Evolutionary conservation across 495 filamentous ascomycete genomes (phyloP).

Genomic region (Xylaria nigripes): DNA sequence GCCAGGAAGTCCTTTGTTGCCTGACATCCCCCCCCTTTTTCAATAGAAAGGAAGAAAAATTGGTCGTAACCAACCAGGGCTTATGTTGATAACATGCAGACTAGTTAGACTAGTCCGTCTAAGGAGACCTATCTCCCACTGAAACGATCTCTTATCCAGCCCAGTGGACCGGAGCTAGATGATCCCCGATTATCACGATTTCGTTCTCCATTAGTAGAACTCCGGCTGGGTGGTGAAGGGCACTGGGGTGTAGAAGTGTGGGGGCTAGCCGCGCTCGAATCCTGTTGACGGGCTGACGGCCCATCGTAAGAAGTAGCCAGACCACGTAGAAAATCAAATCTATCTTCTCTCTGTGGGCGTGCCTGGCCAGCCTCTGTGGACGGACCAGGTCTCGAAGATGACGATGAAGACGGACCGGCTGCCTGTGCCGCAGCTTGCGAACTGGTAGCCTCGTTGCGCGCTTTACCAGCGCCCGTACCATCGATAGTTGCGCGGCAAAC

Average conservation of each 20-base stretch:
- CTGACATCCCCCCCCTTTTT: not conserved
- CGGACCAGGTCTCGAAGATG: constrained; percentile 3
- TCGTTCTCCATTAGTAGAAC: constrained; percentile 19
- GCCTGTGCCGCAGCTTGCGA: constrained; percentile 4
- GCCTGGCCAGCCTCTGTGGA: constrained; percentile 5
- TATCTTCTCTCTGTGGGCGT: constrained; percentile 16
- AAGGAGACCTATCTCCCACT: constrained; percentile 11
- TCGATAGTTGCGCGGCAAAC: constrained; percentile 76
- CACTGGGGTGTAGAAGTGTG: constrained; percentile 13
- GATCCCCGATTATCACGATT: constrained; percentile 17
- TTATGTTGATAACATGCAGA: not conserved
- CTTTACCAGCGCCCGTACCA: constrained; percentile 18
- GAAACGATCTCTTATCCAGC: constrained; percentile 34
- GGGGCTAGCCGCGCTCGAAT: constrained; percentile 16
- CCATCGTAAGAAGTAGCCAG: constrained; percentile 7
- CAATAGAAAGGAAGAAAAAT: not conserved
- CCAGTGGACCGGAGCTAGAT: constrained; percentile 23
- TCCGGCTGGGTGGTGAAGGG: constrained; percentile 19
- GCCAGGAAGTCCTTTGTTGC: not conserved
- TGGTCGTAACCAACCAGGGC: not conserved
- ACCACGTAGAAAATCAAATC: constrained; percentile 18
- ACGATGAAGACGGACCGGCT: constrained; percentile 7
- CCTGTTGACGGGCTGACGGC: constrained; percentile 2
- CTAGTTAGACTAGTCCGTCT: not conserved
- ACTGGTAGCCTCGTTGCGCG: constrained; percentile 8